Conservation (phyloP, 2,329 filamentous ascomycete genomes). For the Gaeumannomyces tritici region DNA sequence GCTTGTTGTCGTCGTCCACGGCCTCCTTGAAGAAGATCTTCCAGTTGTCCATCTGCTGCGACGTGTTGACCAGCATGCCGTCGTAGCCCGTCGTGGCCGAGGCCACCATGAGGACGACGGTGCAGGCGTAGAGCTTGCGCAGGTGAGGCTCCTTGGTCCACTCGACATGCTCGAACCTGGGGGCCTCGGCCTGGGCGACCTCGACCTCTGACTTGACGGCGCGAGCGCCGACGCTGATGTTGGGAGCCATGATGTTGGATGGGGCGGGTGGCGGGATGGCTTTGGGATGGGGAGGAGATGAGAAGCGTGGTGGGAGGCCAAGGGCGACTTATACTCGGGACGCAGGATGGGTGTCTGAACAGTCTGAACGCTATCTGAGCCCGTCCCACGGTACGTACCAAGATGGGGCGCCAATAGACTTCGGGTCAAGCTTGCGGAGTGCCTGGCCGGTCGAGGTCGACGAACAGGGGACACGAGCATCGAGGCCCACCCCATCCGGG, state of each 20-base stretch:
- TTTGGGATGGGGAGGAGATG: no score
- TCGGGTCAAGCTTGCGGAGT: no score
- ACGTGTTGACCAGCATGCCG: constrained; percentile 50
- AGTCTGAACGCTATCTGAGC: no score
- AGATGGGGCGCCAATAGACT: no score
- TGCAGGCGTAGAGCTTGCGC: constrained; percentile 27
- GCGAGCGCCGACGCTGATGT: not conserved
- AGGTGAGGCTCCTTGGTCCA: constrained; percentile 31
- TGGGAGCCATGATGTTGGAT: not conserved
- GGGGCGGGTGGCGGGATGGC: not conserved
- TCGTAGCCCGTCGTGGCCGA: constrained; percentile 55
- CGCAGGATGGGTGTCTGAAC: no score
- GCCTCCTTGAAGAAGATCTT: constrained; percentile 36
- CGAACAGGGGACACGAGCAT: no score
- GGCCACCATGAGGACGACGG: constrained; percentile 40
- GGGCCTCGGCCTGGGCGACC: constrained; percentile 17
- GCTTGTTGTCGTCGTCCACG: constrained; percentile 27
- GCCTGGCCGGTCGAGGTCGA: no score
- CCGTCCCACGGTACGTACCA: no score
- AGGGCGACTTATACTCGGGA: no score
- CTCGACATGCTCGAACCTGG: constrained; percentile 22
- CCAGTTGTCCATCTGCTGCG: constrained; percentile 47
- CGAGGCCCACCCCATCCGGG: no score
- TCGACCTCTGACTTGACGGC: constrained; percentile 5
- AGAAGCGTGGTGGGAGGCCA: no score